Base-by-base conservation (phyloP, 495 filamentous ascomycete species). In the Tetracladium setigerum region DNA sequence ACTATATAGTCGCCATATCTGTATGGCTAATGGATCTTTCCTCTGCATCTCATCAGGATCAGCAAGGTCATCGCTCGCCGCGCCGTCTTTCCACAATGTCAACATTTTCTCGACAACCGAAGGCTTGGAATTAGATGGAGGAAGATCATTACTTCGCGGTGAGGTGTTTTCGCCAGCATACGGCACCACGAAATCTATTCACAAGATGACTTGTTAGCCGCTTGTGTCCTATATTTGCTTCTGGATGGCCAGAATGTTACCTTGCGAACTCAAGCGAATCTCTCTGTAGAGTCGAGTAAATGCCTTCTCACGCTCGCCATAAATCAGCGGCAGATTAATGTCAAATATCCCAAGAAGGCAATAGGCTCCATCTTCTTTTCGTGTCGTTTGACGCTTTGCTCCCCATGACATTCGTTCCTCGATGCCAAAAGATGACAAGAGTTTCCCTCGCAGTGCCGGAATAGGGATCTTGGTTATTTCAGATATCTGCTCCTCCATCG, bases 11-110 rank as follows among this genome's bases (percentile, higher is more conserved):
- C 16, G 38, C 38, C 38, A n/a, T 19, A 17, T 41, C 13, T 19
- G 38, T 9, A 11, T 41, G n/a, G 38, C 11, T 17, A 41, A 11
- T 10, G 38, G 38, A 19, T 19, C 18, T 11, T 41, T 19, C 18
- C 18, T 41, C 68, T 94, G 87, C 86, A 95, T 79, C 58, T 91
- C 81, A 60, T 89, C 84, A 30, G 86, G 74, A 53, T 63, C 77
- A 52, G 70, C 60, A 50, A 71, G 47, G 54, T 70, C 66, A 49
- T 61, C 59, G 56, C 54, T 67, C 55, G 62, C 65, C 47, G 64
- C 65, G 67, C 77, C 74, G 65, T 74, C 76, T 62, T 69, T 80
- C 78, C 72, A 86, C 59, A 48, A 77, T 68, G 30, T 81, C 76
- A 91, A 90, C n/a, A n/a, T n/a, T n/a, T n/a, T n/a, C n/a, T n/a